Conservation (phyloP, 306 rosid species). For the Cucurbita pepo region DNA sequence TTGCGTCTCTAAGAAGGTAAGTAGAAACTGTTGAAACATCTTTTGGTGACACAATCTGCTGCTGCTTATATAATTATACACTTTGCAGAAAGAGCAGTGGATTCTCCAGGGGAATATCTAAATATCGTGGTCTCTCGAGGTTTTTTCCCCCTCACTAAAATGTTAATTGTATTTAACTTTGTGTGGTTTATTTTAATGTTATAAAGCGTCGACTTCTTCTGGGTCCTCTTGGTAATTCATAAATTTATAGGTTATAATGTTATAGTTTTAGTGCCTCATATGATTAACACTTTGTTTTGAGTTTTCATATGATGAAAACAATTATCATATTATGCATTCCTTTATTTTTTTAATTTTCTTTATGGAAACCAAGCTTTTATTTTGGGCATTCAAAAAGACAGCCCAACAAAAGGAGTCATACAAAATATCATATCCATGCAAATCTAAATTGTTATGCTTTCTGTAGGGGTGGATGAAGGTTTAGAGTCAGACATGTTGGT, state of each 20-base stretch:
- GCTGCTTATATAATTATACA: slow-evolving; percentile 18
- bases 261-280: background rate
- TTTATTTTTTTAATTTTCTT: background rate
- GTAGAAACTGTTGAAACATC: slow-evolving; percentile 9
- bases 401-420: background rate
- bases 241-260: background rate
- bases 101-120: slow-evolving; percentile 88
- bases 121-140: slow-evolving; percentile 92
- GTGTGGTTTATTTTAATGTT: background rate
- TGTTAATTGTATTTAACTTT: background rate
- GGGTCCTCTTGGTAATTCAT: background rate
- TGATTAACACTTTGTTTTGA: background rate
- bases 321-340: background rate
- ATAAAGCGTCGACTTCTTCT: background rate
- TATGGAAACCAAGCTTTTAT: background rate
- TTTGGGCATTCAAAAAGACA: background rate
- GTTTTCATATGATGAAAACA: background rate
- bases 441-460: background rate
- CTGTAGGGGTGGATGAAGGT: background rate
- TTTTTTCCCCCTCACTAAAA: slow-evolving; percentile 2
- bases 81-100: slow-evolving; percentile 97
- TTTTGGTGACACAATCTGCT: background rate
- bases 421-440: background rate
- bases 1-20: slow-evolving; percentile 86
- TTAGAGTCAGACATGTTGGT: background rate